These are phyloP conservation scores for Saccharomycopsis sp. DNA, from an alignment of 805 yeast species.

Conservation along the genomic window DNA sequence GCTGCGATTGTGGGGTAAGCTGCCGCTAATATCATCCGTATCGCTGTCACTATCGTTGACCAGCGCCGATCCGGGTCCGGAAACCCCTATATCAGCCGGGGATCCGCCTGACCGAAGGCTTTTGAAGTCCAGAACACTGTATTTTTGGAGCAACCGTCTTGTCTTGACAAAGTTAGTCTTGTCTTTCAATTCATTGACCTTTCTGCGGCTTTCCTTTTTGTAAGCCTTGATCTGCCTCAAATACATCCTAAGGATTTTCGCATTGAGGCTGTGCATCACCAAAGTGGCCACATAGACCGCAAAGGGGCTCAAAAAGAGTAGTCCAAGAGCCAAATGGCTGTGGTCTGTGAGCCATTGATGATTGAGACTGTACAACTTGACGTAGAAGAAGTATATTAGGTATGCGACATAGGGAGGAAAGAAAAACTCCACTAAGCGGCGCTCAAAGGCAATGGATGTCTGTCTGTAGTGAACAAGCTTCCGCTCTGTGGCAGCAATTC, in stretches of 20 bases:
- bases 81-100: too few relatives aligned
- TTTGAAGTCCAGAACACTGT: constrained; percentile 15
- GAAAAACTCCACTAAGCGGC: background rate
- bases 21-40: background rate
- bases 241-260: constrained; percentile 1
- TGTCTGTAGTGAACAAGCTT: constrained; percentile 3
- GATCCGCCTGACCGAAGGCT: background rate
- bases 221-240: constrained; percentile 10
- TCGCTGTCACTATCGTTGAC: background rate
- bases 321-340: background rate
- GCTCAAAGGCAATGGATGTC: constrained; percentile 1
- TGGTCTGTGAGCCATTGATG: background rate
- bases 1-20: background rate
- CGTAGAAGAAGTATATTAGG: background rate
- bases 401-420: background rate
- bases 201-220: constrained; percentile 7
- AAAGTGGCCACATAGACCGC: background rate
- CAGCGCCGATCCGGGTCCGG: too few relatives aligned
- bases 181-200: constrained; percentile 13
- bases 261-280: constrained; percentile 6
- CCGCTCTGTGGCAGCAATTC: constrained; percentile 5
- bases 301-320: constrained; percentile 1
- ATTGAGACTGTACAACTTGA: background rate
- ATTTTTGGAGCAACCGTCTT: constrained; percentile 15
- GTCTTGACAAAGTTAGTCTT: constrained; percentile 20